Conservation (phyloP, 768 basidiomycete genomes). For the Roridomyces roridus region DNA sequence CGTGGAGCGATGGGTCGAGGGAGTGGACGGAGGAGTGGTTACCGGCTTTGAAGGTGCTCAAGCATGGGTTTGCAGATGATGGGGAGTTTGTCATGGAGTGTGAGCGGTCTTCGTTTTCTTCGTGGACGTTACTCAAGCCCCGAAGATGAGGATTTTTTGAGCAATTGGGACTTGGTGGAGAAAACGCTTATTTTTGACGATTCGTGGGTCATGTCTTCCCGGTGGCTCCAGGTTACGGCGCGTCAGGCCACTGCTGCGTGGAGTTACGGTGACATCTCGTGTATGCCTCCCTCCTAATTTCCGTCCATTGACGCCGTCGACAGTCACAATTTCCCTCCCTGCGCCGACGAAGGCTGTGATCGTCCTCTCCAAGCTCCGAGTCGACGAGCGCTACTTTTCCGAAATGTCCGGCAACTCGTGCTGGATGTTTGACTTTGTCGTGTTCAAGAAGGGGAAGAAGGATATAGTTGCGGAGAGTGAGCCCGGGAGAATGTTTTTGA, state of each 20-base stretch:
- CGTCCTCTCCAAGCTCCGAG: slow-evolving; percentile 59
- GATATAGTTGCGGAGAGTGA: slow-evolving; percentile 43
- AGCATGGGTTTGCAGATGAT: slow-evolving; percentile 53
- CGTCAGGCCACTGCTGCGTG: slow-evolving; percentile 54
- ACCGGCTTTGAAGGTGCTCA: slow-evolving; percentile 40
- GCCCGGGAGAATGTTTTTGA: slow-evolving; percentile 41
- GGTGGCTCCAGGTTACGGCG: slow-evolving; percentile 53
- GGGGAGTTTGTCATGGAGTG: slow-evolving; percentile 60
- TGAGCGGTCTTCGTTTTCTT: slow-evolving; percentile 24
- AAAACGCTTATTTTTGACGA: slow-evolving; percentile 54
- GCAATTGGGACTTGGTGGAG: slow-evolving; percentile 51
- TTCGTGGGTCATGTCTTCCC: slow-evolving; percentile 53
- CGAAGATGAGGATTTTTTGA: slow-evolving; percentile 48
- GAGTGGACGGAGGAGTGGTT: slow-evolving; percentile 59
- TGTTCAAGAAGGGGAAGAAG: slow-evolving; percentile 53
- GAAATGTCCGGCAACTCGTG: slow-evolving; percentile 49
- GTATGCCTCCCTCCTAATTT: slow-evolving; percentile 37
- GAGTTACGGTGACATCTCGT: slow-evolving; percentile 61
- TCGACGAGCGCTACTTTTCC: slow-evolving; percentile 54
- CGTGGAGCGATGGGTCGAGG: slow-evolving; percentile 55
- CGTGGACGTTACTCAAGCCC: not conserved
- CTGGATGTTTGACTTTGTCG: slow-evolving; percentile 57
- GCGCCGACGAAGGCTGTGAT: slow-evolving; percentile 49
- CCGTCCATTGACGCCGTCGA: not conserved
- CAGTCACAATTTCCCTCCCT: slow-evolving; percentile 54